Evolutionary conservation across 2,329 filamentous ascomycete genomes (phyloP), one percentile per base, ranked within the genome.

Genomic region (Hypoxylon sp.): DNA sequence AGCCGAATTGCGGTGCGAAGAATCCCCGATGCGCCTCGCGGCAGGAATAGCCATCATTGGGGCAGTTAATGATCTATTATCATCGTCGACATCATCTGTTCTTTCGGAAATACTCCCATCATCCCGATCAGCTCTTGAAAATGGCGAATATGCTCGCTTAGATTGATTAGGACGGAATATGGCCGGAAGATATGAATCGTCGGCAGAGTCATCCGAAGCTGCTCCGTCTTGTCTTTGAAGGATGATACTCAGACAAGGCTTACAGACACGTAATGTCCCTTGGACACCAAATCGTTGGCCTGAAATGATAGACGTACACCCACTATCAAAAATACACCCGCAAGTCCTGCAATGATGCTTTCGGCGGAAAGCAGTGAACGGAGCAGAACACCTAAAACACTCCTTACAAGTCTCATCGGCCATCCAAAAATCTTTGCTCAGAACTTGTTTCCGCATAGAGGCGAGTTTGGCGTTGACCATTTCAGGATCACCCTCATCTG

Each of bases 371-470:
- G 95, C 96, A 0, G 93, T 94, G 76, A 99, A 99, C 1, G 92
- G 87, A 64, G 93, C 91, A 48, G 93, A 93, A 75, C 96, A 99
- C 48, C 93, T 88, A 77, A 98, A 99, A 76, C 96, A 99, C 74
- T 98, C 95, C 77, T 97, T 98, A 65, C 95, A 97, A 69, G 97
- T 98, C 76, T 98, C 96, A 77, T 99, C 96, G 65, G 94, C 93
- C 96, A 99, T 99, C 96, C 95, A 98, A 74, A 97, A 98, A 73
- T 98, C 94, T 75, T 94, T 96, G 78, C 93, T 97, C 49, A 98
- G 82, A 6, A 99, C 90, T 75, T 95, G 94, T 74, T 93, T 92
- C 68, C 91, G 89, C 84, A 97, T 91, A 72, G 92, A 90, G 53
- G 89, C 88, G 5, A 91, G 81, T 60, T 87, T 85, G 7, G 87